A percentile compares a stretch with the other conserved stretches of the same genome.
These are phyloP conservation scores for Pseudocercospora pini-densiflorae DNA, from an alignment of 2,329 filamentous ascomycete species.

Conservation along the genomic window DNA sequence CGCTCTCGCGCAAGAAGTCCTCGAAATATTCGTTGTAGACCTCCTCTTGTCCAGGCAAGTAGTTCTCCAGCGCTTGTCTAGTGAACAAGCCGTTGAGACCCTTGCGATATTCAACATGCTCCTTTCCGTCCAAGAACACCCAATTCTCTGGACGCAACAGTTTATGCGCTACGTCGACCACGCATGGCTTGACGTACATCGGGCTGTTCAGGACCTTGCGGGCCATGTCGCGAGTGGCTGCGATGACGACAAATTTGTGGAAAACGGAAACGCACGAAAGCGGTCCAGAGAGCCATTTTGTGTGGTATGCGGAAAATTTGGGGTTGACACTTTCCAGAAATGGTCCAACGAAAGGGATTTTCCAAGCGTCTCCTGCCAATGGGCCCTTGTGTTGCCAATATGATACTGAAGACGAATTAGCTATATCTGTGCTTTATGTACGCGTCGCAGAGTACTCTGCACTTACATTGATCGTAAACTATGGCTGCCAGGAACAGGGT, in stretches of 20 bases:
- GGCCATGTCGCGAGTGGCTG: constrained; percentile 90
- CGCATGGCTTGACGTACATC: constrained; percentile 88
- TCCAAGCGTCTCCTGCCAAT: constrained; percentile 53
- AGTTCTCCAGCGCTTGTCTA: constrained; percentile 81
- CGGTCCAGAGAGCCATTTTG: constrained; percentile 88
- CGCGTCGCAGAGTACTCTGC: background rate
- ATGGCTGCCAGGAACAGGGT: constrained; percentile 73
- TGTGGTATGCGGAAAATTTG: constrained; percentile 87
- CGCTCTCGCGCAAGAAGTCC: constrained; percentile 74
- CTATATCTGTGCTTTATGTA: constrained; percentile 14
- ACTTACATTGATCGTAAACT: constrained; percentile 88
- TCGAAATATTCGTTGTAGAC: constrained; percentile 88
- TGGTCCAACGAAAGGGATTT: constrained; percentile 72
- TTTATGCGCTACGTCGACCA: constrained; percentile 93
- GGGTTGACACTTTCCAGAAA: constrained; percentile 92
- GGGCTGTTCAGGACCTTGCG: constrained; percentile 98
- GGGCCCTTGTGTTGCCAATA: constrained; percentile 54
- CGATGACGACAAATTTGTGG: constrained; percentile 99
- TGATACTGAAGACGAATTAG: constrained; percentile 41
- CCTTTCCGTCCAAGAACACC: constrained; percentile 96
- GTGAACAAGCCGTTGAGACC: constrained; percentile 95
- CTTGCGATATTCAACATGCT: constrained; percentile 96
- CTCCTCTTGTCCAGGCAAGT: constrained; percentile 90
- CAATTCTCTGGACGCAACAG: constrained; percentile 90
- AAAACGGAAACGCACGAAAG: constrained; percentile 98